Evolutionary conservation across 352 stramenopile genomes (phyloP), one percentile per base, ranked within the genome.

Genomic region (Globisporangium spiculum): DNA sequence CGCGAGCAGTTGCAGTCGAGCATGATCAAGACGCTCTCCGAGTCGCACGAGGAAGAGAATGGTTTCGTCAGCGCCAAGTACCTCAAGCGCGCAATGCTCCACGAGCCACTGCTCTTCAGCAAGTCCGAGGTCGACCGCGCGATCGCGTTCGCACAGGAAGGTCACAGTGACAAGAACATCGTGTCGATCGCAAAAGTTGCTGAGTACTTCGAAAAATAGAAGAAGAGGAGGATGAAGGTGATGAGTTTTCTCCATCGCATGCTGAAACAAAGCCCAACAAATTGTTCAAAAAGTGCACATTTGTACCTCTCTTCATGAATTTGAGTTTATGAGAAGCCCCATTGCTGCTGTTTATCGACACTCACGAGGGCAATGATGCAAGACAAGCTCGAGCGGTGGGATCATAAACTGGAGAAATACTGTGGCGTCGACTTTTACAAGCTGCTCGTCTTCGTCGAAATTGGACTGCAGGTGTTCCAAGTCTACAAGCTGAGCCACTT

Each of bases 71-170:
- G 76, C 54, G 72, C 75, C 38, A 84, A 87, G 69, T 90, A 76
- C 69, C 75, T 94, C 27, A 80, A 81, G 58, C 77, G 72, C 26
- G 82, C 84, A 38, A 91, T 94, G 84, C 59, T 74, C 38, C 80
- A 90, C 52, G 86, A 94, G 72, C 83, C 86, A 34, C 71, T 92
- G 72, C 83, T 94, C 12, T 94, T 94, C 71, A 94, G 84, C 62
- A 75, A 84, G 26, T 74, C 77, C 20, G 86, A 94, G 72, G 89
- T 90, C 48, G 71, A 84, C 58, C 79, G 75, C 36, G 83, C 83
- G 18, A 70, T 94, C 26, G 59, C 73, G 12, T 77, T 79, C 26
- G 79, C 76, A n/a, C 76, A 86, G 61, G 75, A 87, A 55, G 75
- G 65, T 12, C 75, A 75, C 27, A 46, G 75, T 16, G 57, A 90